These are phyloP conservation scores for Gynandropsis gynandra DNA, from an alignment of 345 rosid species.

Conservation along the genomic window DNA sequence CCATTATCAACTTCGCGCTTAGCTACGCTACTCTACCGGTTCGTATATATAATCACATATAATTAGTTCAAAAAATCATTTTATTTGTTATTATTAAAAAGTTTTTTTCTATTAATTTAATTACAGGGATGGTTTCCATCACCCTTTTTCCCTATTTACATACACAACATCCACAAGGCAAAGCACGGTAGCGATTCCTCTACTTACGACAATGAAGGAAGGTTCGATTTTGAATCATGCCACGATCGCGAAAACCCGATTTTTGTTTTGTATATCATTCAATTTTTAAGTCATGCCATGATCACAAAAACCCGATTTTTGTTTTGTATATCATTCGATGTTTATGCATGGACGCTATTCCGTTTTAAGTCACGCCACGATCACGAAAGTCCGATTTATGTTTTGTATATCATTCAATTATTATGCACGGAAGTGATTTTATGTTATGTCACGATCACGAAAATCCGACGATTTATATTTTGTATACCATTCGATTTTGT, in stretches of 20 bases:
- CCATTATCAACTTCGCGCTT: constrained; percentile 38
- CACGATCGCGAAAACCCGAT: not conserved
- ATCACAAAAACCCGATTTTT: not conserved
- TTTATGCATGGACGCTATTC: no score
- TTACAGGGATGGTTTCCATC: constrained; percentile 75
- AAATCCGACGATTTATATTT: no score
- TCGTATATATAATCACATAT: not conserved
- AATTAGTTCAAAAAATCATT: no score
- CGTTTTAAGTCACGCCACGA: no score
- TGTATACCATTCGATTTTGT: no score
- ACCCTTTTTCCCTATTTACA: constrained; percentile 60
- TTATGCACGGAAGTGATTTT: no score
- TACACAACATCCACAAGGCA: constrained; percentile 63
- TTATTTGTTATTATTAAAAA: no score
- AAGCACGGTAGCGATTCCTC: constrained; percentile 73
- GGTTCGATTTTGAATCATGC: no score
- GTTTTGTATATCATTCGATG: not conserved
- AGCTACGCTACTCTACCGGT: constrained; percentile 71
- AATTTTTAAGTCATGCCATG: no score
- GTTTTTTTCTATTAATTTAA: not conserved
- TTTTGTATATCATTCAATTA: no score
- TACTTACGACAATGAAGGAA: constrained; percentile 70
- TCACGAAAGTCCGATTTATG: not conserved
- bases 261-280: not conserved
- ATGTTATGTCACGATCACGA: no score